Base-by-base conservation (phyloP, 1,284 basidiomycete genomes). In the Heterobasidion occidentale region DNA sequence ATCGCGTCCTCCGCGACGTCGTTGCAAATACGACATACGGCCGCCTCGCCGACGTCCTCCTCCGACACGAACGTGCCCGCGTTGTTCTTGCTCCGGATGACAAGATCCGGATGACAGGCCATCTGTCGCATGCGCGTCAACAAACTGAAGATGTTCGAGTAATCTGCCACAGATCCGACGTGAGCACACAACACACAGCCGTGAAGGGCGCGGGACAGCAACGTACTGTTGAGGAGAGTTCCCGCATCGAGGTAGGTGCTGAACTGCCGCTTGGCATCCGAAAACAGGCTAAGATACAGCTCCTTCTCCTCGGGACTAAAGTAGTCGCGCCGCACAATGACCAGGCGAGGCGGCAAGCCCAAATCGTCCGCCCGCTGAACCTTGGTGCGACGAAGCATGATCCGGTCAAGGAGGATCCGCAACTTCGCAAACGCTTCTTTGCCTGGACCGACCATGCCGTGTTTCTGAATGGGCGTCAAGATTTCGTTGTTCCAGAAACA, bases 261-360 rank as follows among this genome's bases (percentile, higher is more conserved):
- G 71, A 99, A 99, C 67, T 92, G 86, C 52, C 97, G 80, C 71
- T 92, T 95, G 9, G 94, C 94, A 63, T 95, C 92, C 3, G 90
- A 88, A 76, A 96, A 99, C 36, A 99, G 74, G 3, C 90, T 94
- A 54, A 88, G 79, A 71, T 99, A 99, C 11, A 99, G 74, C 65
- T 99, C 96, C 70, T 95, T 97, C 73, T 98, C 95, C 68, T 97
- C 93, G 0, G 93, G 91, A 61, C 92, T 97, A 77, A 99, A 99
- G 70, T 89, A 90, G 70, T 99, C 96, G 53, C 87, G 79, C 45
- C 94, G 84, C 59, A 99, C 88, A 54, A 92, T 79, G 47, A 99
- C 90, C 0, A 88, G 95, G 45, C 97, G 83, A 3, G 97, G 97
- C 3, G 97, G 97, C n/a, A 99, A 75, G 6, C 94, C 97, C 52